phyloP scores from a whole-genome alignment of 352 stramenopile species.

The Globisporangium cederbergense region DNA sequence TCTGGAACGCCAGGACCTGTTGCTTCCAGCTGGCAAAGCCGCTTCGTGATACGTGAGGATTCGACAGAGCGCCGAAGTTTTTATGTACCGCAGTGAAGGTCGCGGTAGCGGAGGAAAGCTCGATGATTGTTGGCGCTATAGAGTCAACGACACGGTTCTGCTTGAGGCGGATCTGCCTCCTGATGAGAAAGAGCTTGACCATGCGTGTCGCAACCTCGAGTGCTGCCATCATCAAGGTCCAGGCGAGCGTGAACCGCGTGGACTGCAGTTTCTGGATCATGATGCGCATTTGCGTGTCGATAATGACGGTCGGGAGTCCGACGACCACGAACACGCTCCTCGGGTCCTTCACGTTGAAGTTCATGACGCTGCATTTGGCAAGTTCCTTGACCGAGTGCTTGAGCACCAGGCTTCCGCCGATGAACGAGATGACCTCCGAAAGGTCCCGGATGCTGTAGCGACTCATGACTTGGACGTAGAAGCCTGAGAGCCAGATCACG shows the following conservation, averaged over 20 bases:
- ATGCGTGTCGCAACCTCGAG: conserved; percentile 6
- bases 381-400: conserved; percentile 10
- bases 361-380: conserved; percentile 2
- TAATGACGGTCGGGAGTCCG: conserved; percentile 20
- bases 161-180: not conserved
- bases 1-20: conserved; percentile 26
- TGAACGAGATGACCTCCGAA: conserved; percentile 10
- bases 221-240: conserved; percentile 4
- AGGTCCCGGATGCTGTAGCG: not conserved
- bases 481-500: not conserved
- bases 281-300: conserved; percentile 24
- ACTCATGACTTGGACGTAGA: conserved; percentile 7
- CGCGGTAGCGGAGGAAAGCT: not conserved
- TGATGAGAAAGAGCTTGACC: not conserved
- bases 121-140: not conserved
- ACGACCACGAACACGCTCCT: conserved; percentile 15
- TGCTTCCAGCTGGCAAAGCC: conserved; percentile 15
- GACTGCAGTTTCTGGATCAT: conserved; percentile 7
- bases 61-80: too few relatives aligned
- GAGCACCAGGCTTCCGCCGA: conserved; percentile 9
- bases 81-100: too few relatives aligned
- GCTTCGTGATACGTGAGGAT: too few relatives aligned
- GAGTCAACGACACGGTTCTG: not conserved
- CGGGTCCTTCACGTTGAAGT: conserved; percentile 7
- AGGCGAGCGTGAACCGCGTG: conserved; percentile 4